A percentile compares a stretch with the other conserved stretches of the same genome.
phyloP scores from a whole-genome alignment of 257 asterid genomes.

The Mentha longifolia region DNA sequence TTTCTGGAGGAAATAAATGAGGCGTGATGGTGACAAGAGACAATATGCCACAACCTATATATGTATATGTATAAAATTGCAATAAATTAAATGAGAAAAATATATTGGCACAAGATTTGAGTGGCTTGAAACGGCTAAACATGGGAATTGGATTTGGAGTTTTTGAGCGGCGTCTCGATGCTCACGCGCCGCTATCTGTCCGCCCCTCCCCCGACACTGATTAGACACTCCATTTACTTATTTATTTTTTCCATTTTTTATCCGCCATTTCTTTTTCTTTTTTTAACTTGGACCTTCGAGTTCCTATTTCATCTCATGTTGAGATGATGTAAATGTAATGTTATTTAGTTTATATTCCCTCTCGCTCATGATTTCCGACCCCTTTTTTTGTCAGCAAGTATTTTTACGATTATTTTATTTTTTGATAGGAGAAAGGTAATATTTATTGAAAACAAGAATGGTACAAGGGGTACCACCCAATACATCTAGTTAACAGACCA shows the following conservation, averaged over 20 bases:
- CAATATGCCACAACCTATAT: neutral
- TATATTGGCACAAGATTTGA: neutral
- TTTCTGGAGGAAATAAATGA: too few relatives aligned
- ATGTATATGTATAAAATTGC: neutral
- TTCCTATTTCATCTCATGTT: too few relatives aligned
- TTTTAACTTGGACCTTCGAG: too few relatives aligned
- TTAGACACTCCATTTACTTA: slow-evolving; percentile 34
- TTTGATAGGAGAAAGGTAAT: too few relatives aligned
- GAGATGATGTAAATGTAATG: too few relatives aligned
- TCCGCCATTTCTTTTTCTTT: neutral
- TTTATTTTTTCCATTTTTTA: neutral
- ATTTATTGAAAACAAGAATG: too few relatives aligned
- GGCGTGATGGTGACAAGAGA: neutral
- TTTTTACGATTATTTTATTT: too few relatives aligned
- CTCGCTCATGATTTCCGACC: too few relatives aligned
- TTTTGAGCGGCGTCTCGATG: slow-evolving; percentile 45
- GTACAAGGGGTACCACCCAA: too few relatives aligned
- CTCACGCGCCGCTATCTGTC: slow-evolving; percentile 59
- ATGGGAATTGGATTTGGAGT: slow-evolving; percentile 31
- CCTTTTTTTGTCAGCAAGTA: too few relatives aligned
- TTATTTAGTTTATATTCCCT: too few relatives aligned
- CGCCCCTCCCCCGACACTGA: slow-evolving; percentile 41
- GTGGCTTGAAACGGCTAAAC: slow-evolving; percentile 34
- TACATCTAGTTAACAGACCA: too few relatives aligned
- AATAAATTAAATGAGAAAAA: neutral